phyloP scores from a whole-genome alignment of 192 early-diverging fungal genomes.

The Umbelopsis sp. region DNA sequence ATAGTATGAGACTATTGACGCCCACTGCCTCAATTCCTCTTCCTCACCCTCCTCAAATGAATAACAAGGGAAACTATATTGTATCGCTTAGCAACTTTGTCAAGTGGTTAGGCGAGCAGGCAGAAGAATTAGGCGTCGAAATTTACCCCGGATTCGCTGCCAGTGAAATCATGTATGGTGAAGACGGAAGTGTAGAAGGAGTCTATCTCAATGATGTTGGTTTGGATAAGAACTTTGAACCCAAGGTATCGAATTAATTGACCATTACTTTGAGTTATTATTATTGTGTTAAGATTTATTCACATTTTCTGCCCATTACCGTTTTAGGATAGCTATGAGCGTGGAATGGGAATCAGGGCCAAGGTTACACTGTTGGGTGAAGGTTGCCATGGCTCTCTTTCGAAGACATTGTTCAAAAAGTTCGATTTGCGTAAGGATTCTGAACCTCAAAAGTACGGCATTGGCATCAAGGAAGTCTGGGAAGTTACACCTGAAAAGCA shows the following conservation, averaged over 20 bases:
- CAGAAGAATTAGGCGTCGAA: constrained; percentile 95
- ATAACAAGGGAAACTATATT: constrained; percentile 97
- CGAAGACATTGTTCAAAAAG: constrained; percentile 87
- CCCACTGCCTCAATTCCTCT: constrained; percentile 75
- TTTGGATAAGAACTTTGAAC: constrained; percentile 82
- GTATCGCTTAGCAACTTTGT: constrained; percentile 92
- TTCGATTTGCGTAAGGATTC: constrained; percentile 87
- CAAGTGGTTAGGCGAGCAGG: constrained; percentile 95
- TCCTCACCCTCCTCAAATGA: constrained; percentile 93
- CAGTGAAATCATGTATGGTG: constrained; percentile 88
- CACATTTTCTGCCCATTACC: not conserved
- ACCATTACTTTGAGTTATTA: not conserved
- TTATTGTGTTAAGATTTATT: constrained; percentile 18
- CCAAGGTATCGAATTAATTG: constrained; percentile 53
- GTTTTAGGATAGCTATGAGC: constrained; percentile 76
- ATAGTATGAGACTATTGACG: constrained; percentile 88
- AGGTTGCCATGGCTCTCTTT: constrained; percentile 95
- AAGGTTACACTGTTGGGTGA: constrained; percentile 96
- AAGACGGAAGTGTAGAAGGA: constrained; percentile 91
- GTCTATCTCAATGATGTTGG: constrained; percentile 96
- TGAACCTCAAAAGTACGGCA: constrained; percentile 90
- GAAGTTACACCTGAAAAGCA: constrained; percentile 87
- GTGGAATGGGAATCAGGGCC: constrained; percentile 93
- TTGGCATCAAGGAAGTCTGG: constrained; percentile 99
- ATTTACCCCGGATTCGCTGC: constrained; percentile 93